A percentile compares a stretch with the other conserved stretches of the same genome.
phyloP scores from a whole-genome alignment of 176 grass and related monocot species.

The Oryza meyeriana region DNA sequence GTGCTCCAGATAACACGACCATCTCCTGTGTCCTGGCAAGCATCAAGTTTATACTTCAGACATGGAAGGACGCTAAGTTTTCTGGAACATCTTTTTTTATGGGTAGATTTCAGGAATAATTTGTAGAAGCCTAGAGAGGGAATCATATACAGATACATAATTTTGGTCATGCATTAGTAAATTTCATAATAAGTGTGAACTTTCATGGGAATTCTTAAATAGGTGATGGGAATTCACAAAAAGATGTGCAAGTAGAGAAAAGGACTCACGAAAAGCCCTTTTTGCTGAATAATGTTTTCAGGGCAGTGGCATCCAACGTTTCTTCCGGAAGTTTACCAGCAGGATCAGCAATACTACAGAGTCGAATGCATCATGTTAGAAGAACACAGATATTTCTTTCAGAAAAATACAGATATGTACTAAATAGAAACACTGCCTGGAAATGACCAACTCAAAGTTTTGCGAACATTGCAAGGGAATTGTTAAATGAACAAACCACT shows the following conservation, averaged over 20 bases:
- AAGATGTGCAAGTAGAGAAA: constrained; percentile 24
- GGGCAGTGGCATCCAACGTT: constrained; percentile 63
- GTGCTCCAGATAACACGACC: constrained; percentile 83
- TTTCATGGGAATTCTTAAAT: neutral
- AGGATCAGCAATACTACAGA: constrained; percentile 69
- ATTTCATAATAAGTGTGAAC: neutral
- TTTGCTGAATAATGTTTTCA: constrained; percentile 63
- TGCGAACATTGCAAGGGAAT: neutral
- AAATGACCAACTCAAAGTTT: neutral
- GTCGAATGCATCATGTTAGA: constrained; percentile 17
- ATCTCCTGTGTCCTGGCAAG: constrained; percentile 59
- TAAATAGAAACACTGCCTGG: neutral
- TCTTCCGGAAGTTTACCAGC: constrained; percentile 82
- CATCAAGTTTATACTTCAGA: constrained; percentile 2
- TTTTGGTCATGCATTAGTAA: neutral
- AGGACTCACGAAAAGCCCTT: constrained; percentile 93
- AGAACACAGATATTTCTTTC: constrained; percentile 28
- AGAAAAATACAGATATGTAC: constrained; percentile 2
- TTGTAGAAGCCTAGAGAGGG: neutral
- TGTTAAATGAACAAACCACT: constrained; percentile 28
- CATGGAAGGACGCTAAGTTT: neutral
- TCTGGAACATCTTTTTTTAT: too few species aligned
- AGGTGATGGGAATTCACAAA: neutral
- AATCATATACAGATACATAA: neutral
- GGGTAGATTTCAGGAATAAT: neutral